A percentile compares a stretch with the other conserved stretches of the same genome.
phyloP scores from a whole-genome alignment of 352 stramenopile species.

The Phytophthora citrophthora region DNA sequence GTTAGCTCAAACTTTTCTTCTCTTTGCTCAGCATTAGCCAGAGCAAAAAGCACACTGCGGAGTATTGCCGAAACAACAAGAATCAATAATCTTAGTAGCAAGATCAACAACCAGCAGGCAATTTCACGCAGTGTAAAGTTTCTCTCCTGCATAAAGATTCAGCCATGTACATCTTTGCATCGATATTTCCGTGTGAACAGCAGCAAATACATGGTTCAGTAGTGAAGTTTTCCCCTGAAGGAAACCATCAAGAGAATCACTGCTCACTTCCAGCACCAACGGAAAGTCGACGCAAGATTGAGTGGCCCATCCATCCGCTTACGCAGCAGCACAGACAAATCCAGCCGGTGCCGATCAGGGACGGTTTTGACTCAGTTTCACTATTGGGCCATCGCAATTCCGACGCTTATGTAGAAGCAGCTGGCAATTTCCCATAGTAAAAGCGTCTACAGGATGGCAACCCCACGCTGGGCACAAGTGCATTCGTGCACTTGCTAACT shows the following conservation, averaged over 20 bases:
- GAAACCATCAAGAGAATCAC: neutral
- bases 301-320: neutral
- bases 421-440: constrained; percentile 26
- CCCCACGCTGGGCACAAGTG: constrained; percentile 14
- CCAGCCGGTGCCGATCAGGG: constrained; percentile 12
- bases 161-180: too few relatives aligned
- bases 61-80: too few relatives aligned
- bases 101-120: too few relatives aligned
- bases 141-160: neutral
- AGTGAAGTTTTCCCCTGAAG: neutral
- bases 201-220: too few relatives aligned
- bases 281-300: neutral
- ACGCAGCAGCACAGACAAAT: neutral
- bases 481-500: constrained; percentile 26
- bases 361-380: constrained; percentile 11
- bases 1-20: too few relatives aligned
- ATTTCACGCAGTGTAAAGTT: too few relatives aligned
- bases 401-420: constrained; percentile 17
- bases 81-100: too few relatives aligned
- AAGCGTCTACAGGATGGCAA: constrained; percentile 26
- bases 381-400: constrained; percentile 6
- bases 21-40: too few relatives aligned
- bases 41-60: too few relatives aligned
- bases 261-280: constrained; percentile 3
- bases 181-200: too few relatives aligned